Percentiles rank a stretch among this genome's conserved stretches.
Evolutionary conservation across 2,329 filamentous ascomycete genomes (phyloP).

Genomic region (Aureobasidium leucospermi): DNA sequence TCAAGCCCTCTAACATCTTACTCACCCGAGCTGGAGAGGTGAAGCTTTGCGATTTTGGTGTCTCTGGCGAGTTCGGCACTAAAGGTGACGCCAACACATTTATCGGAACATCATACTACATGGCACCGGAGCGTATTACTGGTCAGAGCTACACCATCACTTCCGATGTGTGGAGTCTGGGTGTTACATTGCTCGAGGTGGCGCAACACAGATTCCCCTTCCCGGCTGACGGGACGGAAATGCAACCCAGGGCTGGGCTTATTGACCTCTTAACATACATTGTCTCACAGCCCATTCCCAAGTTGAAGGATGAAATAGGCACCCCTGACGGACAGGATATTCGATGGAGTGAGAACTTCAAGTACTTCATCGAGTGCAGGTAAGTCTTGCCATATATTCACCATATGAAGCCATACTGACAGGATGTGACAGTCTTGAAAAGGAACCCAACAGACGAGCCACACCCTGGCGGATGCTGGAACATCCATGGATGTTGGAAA

Average conservation of each 20-base stretch:
- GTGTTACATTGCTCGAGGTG: slow-evolving; percentile 96
- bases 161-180: slow-evolving; percentile 95
- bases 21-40: slow-evolving; percentile 88
- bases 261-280: slow-evolving; percentile 98
- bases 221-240: slow-evolving; percentile 90
- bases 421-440: slow-evolving; percentile 65
- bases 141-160: slow-evolving; percentile 98
- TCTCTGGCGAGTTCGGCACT: slow-evolving; percentile 94
- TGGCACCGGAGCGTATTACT: slow-evolving; percentile 93
- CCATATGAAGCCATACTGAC: slow-evolving; percentile 20
- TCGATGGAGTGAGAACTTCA: slow-evolving; percentile 94
- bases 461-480: slow-evolving; percentile 98
- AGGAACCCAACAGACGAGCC: slow-evolving; percentile 77
- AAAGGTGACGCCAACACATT: slow-evolving; percentile 99
- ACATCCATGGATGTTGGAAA: slow-evolving; percentile 97
- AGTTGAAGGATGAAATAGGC: slow-evolving; percentile 81
- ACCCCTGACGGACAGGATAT: slow-evolving; percentile 60
- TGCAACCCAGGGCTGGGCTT: slow-evolving; percentile 84
- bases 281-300: slow-evolving; percentile 88
- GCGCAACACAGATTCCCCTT: slow-evolving; percentile 98
- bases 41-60: slow-evolving; percentile 97
- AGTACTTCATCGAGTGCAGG: slow-evolving; percentile 99
- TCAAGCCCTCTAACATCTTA: slow-evolving; percentile 96
- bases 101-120: slow-evolving; percentile 98
- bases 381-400: slow-evolving; percentile 46